Percentiles rank a stretch among this genome's conserved stretches.
phyloP scores from a whole-genome alignment of 495 filamentous ascomycete genomes.

The Penicillium soppii region DNA sequence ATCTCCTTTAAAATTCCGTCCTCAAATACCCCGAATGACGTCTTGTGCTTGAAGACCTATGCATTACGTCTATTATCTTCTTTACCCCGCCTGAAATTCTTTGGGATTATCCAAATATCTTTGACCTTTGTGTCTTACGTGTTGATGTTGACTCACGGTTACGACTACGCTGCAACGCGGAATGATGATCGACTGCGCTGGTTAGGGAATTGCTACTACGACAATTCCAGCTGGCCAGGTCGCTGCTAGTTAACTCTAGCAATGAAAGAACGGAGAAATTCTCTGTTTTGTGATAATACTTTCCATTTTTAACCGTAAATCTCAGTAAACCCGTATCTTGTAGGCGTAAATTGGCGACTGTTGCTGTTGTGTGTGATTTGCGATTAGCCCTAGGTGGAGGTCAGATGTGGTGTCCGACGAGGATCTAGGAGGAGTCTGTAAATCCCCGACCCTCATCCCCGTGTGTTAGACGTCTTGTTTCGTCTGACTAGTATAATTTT shows the following conservation, averaged over 20 bases:
- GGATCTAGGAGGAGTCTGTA: no score
- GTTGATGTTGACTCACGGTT: constrained; percentile 33
- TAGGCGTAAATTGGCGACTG: no score
- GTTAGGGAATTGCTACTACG: constrained; percentile 1
- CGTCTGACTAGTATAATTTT: no score
- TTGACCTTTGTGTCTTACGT: constrained; percentile 19
- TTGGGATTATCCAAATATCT: constrained; percentile 19
- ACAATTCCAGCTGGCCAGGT: constrained; percentile 2
- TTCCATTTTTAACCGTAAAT: no score
- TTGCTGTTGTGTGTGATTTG: no score
- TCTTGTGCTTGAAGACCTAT: constrained; percentile 8
- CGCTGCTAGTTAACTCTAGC: constrained; percentile 24
- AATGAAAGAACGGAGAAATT: constrained; percentile 17
- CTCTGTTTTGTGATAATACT: constrained; percentile 6
- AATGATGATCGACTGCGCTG: constrained; percentile 26
- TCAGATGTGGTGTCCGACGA: no score
- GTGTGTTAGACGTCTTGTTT: no score
- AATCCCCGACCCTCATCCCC: no score
- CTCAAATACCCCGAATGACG: constrained; percentile 24
- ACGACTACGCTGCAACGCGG: constrained; percentile 32
- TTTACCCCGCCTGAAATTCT: constrained; percentile 7
- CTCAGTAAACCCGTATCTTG: no score
- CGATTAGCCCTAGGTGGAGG: no score
- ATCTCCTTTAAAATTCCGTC: constrained; percentile 12
- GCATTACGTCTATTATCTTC: constrained; percentile 10